A percentile compares a stretch with the other conserved stretches of the same genome.
These are phyloP conservation scores for Coelastrella sp. DNA, from an alignment of 139 green algal species.

Conservation along the genomic window DNA sequence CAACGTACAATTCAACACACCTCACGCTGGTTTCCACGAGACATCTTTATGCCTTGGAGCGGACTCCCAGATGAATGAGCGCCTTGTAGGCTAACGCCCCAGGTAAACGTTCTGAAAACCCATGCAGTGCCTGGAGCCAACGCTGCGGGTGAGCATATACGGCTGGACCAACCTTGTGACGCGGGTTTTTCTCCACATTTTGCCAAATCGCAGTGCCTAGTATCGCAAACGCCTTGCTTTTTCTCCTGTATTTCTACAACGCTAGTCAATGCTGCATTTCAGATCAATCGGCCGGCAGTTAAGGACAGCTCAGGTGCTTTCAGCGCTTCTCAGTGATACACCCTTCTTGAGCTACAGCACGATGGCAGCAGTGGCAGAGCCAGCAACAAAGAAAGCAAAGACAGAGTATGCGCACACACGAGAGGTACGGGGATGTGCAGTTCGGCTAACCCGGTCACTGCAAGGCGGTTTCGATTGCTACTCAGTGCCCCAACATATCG, in stretches of 20 bases:
- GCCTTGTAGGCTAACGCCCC: background rate
- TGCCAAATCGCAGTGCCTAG: no score
- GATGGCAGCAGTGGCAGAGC: constrained; percentile 43
- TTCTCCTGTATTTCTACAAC: background rate
- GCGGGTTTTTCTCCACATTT: no score
- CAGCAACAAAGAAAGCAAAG: constrained; percentile 41
- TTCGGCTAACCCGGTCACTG: background rate
- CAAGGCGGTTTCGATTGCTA: background rate
- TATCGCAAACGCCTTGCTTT: no score
- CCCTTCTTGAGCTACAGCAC: background rate
- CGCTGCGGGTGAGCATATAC: no score
- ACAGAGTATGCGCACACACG: constrained; percentile 41
- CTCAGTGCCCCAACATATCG: background rate
- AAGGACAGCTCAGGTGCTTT: background rate
- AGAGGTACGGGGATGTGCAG: constrained; percentile 10
- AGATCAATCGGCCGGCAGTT: background rate
- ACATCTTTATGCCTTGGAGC: constrained; percentile 17
- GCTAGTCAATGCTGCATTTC: background rate
- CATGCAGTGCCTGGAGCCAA: no score
- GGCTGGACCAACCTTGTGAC: no score
- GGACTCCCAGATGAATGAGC: background rate
- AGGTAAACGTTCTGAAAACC: no score
- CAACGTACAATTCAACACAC: background rate
- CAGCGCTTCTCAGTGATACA: constrained; percentile 2
- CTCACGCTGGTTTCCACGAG: constrained; percentile 49